Evolutionary conservation across 2,329 filamentous ascomycete genomes (phyloP).

Genomic region (Neophaeococcomyces mojaviensis): DNA sequence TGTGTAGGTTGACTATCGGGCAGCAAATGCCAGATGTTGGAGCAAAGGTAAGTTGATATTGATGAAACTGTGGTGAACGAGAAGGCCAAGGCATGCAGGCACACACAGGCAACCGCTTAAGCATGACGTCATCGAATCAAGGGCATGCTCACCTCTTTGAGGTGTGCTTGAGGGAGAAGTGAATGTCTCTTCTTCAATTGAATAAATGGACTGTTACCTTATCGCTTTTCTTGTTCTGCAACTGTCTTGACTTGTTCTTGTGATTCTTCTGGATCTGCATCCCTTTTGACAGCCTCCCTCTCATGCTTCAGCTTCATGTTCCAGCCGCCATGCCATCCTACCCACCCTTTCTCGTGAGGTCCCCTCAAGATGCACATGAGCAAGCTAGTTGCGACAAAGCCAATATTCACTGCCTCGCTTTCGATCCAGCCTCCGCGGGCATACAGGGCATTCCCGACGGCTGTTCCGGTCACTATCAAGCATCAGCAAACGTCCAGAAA

Average conservation of each 20-base stretch:
- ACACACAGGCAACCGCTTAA: no score
- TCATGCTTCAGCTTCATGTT: slow-evolving; percentile 30
- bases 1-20: no score
- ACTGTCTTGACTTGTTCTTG: not conserved
- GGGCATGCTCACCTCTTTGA: no score
- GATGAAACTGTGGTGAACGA: not conserved
- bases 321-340: slow-evolving; percentile 55
- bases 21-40: no score
- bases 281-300: not conserved
- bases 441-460: slow-evolving; percentile 52
- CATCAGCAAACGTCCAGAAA: slow-evolving; percentile 9
- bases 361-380: slow-evolving; percentile 42
- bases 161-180: no score
- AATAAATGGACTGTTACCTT: no score
- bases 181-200: no score
- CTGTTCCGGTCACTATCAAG: slow-evolving; percentile 53
- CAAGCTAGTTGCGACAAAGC: slow-evolving; percentile 44
- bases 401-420: slow-evolving; percentile 51
- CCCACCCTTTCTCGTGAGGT: slow-evolving; percentile 51
- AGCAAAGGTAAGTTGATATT: no score
- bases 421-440: slow-evolving; percentile 49
- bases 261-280: not conserved
- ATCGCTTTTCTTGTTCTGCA: no score
- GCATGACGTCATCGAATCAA: no score
- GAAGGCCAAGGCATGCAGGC: not conserved